Base-by-base conservation (phyloP, 768 basidiomycete genomes). In the Collybia mongolica region DNA sequence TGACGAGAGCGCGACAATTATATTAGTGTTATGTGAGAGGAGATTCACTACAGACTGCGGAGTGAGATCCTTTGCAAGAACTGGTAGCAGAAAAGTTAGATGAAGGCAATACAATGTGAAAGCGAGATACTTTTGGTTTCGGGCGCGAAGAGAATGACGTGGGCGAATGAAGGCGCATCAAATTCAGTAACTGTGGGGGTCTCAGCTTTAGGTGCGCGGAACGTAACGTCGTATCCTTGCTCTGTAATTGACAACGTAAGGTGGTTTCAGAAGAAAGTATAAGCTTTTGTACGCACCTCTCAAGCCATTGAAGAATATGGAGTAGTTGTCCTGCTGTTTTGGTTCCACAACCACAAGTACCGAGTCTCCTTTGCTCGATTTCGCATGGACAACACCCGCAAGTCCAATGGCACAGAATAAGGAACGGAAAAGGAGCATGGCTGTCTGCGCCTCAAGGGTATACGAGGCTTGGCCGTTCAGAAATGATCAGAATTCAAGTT, bases 301-400 rank as follows among this genome's bases (percentile, higher is more conserved):
- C 43, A 98, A 72, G 15, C 83, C 84, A 47, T 77, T 67, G 68
- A 92, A 95, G 79, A 97, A 96, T 60, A 85, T 70, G 8, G 88
- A 87, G 66, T 88, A 98, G 56, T 88, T 77, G 65, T 77, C 79
- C 60, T 81, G 74, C n/a, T 86, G 68, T 26, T 72, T 73, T 1
- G 84, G 80, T 64, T 98, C 93, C 28, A 96, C 74, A 12, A 96
- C 77, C 40, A 97, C 88, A 12, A 98, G 80, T 15, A 97, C 88
- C 23, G 83, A 86, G 67, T 87, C 77, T 12, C 89, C 90, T 8
- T 85, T 74, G 69, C 90, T 91, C n/a, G 90, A 92, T 60, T 75
- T 82, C 45, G 89, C 87, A 61, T 75, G 54, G 19, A 65, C 62
- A 24, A 65, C 45, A 24, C 60, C 55, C 28, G 62, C 58, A 36